These are phyloP conservation scores for Adiantum capillusveneris DNA, from an alignment of 75 land plant genomes.

Conservation along the genomic window DNA sequence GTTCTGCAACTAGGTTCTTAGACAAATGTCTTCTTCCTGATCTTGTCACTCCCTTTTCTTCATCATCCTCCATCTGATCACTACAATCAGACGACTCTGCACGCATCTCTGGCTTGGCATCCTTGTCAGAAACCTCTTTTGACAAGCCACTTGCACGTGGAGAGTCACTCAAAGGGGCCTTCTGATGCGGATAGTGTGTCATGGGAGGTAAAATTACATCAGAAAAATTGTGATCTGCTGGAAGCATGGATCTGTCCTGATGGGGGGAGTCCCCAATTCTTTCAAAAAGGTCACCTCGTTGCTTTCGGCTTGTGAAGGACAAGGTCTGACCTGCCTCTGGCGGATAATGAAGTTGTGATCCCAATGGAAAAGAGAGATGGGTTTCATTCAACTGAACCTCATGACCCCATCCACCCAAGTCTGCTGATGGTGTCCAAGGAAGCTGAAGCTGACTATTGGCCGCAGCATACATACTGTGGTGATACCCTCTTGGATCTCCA, in stretches of 20 bases:
- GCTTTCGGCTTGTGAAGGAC: not conserved
- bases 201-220: conserved; percentile 8
- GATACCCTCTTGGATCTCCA: not conserved
- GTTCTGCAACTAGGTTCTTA: conserved; percentile 86
- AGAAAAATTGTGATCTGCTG: conserved; percentile 8
- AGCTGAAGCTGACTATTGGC: not conserved
- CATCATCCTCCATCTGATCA: conserved; percentile 81
- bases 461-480: not conserved
- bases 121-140: conserved; percentile 25
- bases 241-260: conserved; percentile 15
- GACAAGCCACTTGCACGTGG: conserved; percentile 30
- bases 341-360: conserved; percentile 3
- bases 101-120: conserved; percentile 32
- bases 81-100: conserved; percentile 63
- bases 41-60: conserved; percentile 37
- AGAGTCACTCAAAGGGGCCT: conserved; percentile 17
- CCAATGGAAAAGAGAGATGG: conserved; percentile 1
- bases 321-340: conserved; percentile 9
- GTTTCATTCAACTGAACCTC: conserved; percentile 1
- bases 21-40: conserved; percentile 63
- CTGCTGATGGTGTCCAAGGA: conserved; percentile 8
- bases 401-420: conserved; percentile 2
- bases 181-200: conserved; percentile 3
- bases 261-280: conserved; percentile 4
- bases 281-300: conserved; percentile 3